Conservation (phyloP, 129 eudicot species). For the Chrysanthemum makinoi region DNA sequence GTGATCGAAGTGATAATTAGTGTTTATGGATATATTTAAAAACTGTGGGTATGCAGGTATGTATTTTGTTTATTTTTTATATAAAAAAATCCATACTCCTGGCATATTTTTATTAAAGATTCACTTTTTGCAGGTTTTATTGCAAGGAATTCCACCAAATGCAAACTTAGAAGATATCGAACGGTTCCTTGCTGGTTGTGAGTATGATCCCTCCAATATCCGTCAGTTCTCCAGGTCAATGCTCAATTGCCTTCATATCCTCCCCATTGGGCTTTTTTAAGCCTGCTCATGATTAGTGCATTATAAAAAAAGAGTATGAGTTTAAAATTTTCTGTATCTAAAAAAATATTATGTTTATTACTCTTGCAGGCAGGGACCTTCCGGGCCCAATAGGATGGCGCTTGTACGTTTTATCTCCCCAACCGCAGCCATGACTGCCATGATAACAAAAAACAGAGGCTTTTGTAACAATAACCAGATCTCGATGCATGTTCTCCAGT, state of each 20-base stretch:
- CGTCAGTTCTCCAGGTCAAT: conserved; percentile 43
- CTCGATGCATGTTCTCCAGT: conserved; percentile 61
- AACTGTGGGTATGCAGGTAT: not conserved
- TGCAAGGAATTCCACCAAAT: conserved; percentile 61
- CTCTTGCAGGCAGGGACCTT: conserved; percentile 41
- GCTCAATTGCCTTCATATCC: not conserved
- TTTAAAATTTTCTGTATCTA: not conserved
- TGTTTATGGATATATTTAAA: not conserved
- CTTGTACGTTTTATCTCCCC: conserved; percentile 49
- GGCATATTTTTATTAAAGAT: not conserved
- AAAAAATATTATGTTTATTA: not conserved
- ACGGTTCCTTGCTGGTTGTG: conserved; percentile 65
- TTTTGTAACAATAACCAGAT: conserved; percentile 65
- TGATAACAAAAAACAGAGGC: conserved; percentile 52
- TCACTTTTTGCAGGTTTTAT: conserved; percentile 48
- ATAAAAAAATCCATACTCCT: not conserved
- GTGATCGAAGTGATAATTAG: not conserved
- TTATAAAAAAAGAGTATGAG: not conserved
- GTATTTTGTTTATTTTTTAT: not conserved
- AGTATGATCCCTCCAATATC: conserved; percentile 47
- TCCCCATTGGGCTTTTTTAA: too few relatives aligned
- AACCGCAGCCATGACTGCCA: conserved; percentile 65
- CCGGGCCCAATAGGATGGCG: conserved; percentile 43
- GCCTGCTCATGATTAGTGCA: not conserved
- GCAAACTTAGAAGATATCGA: conserved; percentile 65